Conservation (phyloP, 2,329 filamentous ascomycete genomes). For the Neurospora sp. region DNA sequence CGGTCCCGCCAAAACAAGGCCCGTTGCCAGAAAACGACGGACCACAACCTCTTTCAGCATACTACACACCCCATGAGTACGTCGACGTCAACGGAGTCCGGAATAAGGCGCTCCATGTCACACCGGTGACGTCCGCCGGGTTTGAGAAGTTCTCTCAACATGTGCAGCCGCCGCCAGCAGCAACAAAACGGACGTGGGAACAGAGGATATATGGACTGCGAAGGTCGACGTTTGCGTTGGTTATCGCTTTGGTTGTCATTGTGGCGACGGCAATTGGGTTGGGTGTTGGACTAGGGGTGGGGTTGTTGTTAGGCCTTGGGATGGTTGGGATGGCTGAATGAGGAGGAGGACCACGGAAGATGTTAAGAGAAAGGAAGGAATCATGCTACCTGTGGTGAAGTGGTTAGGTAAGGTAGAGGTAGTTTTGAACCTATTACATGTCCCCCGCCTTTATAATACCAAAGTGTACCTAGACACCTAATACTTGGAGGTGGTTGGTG, state of each 20-base stretch:
- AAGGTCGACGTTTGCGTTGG: background rate
- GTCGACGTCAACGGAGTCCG: background rate
- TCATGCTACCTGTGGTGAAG: too few species aligned
- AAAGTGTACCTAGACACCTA: too few species aligned
- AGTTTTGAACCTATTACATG: too few species aligned
- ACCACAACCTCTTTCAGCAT: background rate
- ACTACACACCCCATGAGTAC: background rate
- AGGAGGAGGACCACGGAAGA: too few species aligned
- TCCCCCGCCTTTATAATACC: too few species aligned
- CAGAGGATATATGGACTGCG: background rate
- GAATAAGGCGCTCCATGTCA: background rate
- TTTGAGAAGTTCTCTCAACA: background rate
- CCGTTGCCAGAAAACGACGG: too few species aligned
- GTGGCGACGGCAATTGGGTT: background rate
- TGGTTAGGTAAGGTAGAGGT: too few species aligned
- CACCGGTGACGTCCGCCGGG: too few species aligned
- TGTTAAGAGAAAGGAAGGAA: too few species aligned
- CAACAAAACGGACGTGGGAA: background rate
- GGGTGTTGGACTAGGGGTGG: background rate
- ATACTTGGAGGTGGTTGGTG: too few species aligned
- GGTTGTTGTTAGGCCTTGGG: background rate
- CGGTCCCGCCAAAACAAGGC: background rate
- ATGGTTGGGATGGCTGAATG: background rate
- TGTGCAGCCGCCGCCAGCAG: background rate
- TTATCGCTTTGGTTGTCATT: background rate